Conservation (phyloP, 2,329 filamentous ascomycete genomes). For the Epichloe gansuensis region DNA sequence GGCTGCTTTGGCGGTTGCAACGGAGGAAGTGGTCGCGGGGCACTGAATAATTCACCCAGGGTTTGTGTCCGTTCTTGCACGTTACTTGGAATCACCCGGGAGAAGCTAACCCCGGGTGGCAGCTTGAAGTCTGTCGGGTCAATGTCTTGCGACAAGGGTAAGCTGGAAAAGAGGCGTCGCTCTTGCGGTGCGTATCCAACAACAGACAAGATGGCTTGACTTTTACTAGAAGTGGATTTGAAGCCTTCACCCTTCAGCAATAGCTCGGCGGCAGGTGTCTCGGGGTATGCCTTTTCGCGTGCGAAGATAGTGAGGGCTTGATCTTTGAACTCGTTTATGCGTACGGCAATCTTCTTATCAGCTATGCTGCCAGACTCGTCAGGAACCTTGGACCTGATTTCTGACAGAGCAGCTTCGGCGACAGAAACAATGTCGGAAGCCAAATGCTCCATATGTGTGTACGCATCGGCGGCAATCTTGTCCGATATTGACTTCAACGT, state of each 20-base stretch:
- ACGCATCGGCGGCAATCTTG: constrained; percentile 38
- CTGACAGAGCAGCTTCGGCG: constrained; percentile 34
- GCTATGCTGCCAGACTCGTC: constrained; percentile 16
- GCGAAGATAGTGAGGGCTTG: constrained; percentile 49
- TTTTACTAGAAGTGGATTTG: constrained; percentile 27
- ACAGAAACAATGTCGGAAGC: constrained; percentile 42
- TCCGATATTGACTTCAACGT: constrained; percentile 35
- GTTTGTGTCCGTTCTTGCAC: constrained; percentile 42
- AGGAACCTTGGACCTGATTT: constrained; percentile 27
- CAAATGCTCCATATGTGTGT: constrained; percentile 52
- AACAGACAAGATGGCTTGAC: constrained; percentile 55
- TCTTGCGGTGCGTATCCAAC: constrained; percentile 62
- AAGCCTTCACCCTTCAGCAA: constrained; percentile 28
- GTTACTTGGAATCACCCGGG: constrained; percentile 21
- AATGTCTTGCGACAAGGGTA: constrained; percentile 32
- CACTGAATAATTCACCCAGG: constrained; percentile 61
- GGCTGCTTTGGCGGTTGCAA: constrained; percentile 60
- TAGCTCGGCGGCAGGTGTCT: constrained; percentile 20
- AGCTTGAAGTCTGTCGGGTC: constrained; percentile 36
- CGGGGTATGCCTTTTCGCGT: constrained; percentile 43
- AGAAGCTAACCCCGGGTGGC: constrained; percentile 56
- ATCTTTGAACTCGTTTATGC: constrained; percentile 45
- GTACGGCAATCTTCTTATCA: constrained; percentile 26
- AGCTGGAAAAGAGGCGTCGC: constrained; percentile 74
- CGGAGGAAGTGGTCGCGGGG: constrained; percentile 49